These are phyloP conservation scores for Sinapis alba DNA, from an alignment of 441 rosid species.

Conservation along the genomic window DNA sequence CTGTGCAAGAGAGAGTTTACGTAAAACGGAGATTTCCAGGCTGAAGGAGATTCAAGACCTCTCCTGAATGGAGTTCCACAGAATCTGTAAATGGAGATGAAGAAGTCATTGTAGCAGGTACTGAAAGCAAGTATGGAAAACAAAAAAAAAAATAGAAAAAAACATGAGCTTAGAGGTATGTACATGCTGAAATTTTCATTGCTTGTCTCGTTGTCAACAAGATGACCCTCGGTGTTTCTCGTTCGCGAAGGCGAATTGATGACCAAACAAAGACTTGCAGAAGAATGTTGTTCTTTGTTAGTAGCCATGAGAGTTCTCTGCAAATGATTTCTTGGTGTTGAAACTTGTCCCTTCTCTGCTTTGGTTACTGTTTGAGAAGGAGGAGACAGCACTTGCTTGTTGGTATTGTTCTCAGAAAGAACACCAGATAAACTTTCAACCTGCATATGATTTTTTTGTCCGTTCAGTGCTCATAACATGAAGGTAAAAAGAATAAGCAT, in stretches of 20 bases:
- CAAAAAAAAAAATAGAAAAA: neutral
- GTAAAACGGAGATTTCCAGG: slow-evolving; percentile 99
- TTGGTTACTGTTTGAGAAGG: slow-evolving; percentile 60
- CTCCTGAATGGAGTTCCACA: slow-evolving; percentile 88
- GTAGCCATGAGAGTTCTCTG: slow-evolving; percentile 49
- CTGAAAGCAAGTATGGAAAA: neutral
- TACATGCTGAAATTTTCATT: slow-evolving; percentile 72
- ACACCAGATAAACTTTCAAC: slow-evolving; percentile 19
- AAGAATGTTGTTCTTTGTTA: slow-evolving; percentile 55
- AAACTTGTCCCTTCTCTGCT: slow-evolving; percentile 46
- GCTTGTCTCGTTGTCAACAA: slow-evolving; percentile 44
- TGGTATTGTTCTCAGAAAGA: slow-evolving; percentile 20
- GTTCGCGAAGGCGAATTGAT: slow-evolving; percentile 56
- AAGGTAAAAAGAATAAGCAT: neutral
- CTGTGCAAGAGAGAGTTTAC: slow-evolving; percentile 81
- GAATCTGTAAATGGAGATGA: slow-evolving; percentile 53
- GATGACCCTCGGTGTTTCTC: slow-evolving; percentile 52
- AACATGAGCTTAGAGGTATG: slow-evolving; percentile 35
- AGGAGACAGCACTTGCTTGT: slow-evolving; percentile 58
- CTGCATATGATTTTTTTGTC: slow-evolving; percentile 31
- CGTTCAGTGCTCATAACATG: neutral
- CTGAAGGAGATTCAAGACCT: slow-evolving; percentile 94
- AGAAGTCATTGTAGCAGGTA: neutral
- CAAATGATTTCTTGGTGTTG: slow-evolving; percentile 63
- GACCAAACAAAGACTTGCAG: slow-evolving; percentile 54